Percentiles rank a stretch among this genome's conserved stretches.
Evolutionary conservation across 2,329 filamentous ascomycete species (phyloP).

Genomic region (Fusarium fujikuroi): DNA sequence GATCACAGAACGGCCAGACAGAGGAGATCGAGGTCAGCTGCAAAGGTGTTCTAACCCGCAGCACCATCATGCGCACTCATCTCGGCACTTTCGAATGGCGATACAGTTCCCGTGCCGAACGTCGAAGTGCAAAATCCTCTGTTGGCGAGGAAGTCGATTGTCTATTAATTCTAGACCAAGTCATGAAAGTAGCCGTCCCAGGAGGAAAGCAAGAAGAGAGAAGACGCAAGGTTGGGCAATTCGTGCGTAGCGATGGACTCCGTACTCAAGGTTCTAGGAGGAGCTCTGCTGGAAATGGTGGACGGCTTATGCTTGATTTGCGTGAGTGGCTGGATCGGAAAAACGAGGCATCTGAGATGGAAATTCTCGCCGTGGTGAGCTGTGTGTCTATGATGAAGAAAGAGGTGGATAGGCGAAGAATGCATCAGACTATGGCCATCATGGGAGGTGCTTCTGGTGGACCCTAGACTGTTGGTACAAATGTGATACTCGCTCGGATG

Average conservation of each 20-base stretch:
- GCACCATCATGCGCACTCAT: conserved; percentile 58
- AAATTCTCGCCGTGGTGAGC: conserved; percentile 65
- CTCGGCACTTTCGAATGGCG: conserved; percentile 66
- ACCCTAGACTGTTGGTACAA: not conserved
- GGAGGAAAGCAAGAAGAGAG: conserved; percentile 47
- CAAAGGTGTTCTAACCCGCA: conserved; percentile 58
- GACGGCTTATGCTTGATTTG: conserved; percentile 58
- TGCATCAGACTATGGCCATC: conserved; percentile 61
- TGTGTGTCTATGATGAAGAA: conserved; percentile 72
- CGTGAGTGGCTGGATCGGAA: conserved; percentile 49
- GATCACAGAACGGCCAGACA: not conserved
- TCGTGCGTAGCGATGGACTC: conserved; percentile 54
- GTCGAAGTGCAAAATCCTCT: conserved; percentile 47
- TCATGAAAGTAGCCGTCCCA: conserved; percentile 49
- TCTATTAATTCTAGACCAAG: conserved; percentile 63
- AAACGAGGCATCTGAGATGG: conserved; percentile 52
- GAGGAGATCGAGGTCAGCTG: conserved; percentile 44
- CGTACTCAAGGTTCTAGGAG: conserved; percentile 53
- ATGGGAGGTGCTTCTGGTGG: conserved; percentile 43
- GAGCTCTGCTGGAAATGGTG: conserved; percentile 61
- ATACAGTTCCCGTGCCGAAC: conserved; percentile 62
- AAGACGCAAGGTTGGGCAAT: conserved; percentile 52
- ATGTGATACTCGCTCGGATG: no score
- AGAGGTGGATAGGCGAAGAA: conserved; percentile 68
- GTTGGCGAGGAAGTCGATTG: conserved; percentile 48